phyloP scores from a whole-genome alignment of 2,329 filamentous ascomycete genomes.

The Meredithiella fracta region DNA sequence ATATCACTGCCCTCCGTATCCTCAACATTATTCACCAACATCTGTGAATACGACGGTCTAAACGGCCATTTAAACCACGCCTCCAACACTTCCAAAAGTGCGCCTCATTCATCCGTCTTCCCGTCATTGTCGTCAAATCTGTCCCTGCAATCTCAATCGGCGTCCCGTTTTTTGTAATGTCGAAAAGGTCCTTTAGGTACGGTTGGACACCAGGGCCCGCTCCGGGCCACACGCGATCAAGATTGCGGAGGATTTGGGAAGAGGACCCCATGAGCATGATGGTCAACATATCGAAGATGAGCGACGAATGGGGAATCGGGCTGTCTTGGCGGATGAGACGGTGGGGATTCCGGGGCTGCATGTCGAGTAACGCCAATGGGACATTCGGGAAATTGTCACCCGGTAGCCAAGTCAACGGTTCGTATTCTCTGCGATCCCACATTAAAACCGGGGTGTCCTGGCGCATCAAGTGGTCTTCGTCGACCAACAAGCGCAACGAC shows the following conservation, averaged over 20 bases:
- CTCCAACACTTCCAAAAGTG: constrained; percentile 43
- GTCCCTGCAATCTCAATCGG: constrained; percentile 19
- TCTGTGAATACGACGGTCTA: constrained; percentile 30
- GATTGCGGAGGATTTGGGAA: constrained; percentile 25
- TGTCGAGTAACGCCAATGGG: constrained; percentile 44
- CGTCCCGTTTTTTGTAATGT: constrained; percentile 32
- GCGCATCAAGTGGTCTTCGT: constrained; percentile 37
- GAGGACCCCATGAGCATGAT: constrained; percentile 26
- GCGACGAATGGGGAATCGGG: constrained; percentile 30
- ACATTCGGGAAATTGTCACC: constrained; percentile 52
- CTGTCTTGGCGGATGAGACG: constrained; percentile 30
- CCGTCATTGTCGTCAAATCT: constrained; percentile 26
- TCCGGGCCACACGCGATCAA: constrained; percentile 42
- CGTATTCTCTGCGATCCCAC: constrained; percentile 56
- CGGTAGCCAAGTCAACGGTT: constrained; percentile 43
- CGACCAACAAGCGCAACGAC: constrained; percentile 27
- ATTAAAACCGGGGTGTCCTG: constrained; percentile 35
- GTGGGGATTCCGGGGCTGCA: constrained; percentile 42
- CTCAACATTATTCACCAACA: constrained; percentile 28
- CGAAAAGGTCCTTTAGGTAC: constrained; percentile 31
- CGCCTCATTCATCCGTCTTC: constrained; percentile 32
- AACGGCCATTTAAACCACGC: constrained; percentile 54
- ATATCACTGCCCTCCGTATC: constrained; percentile 14
- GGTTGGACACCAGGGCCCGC: constrained; percentile 37
- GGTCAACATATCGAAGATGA: constrained; percentile 26